Conservation (phyloP, 2,329 filamentous ascomycete genomes). For the Alternaria sp. region DNA sequence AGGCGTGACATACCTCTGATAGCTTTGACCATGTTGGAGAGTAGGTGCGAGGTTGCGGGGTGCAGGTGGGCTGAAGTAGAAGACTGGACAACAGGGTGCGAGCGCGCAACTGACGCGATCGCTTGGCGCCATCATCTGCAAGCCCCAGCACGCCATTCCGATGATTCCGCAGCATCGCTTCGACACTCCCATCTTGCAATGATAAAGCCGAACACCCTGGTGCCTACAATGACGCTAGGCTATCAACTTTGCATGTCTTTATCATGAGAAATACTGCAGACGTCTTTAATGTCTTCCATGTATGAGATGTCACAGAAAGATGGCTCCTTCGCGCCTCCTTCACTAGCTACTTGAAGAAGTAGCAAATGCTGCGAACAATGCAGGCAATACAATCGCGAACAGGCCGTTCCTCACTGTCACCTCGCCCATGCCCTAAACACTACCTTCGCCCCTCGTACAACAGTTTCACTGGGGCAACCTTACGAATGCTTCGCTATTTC, state of each 20-base stretch:
- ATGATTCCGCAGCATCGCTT: not conserved
- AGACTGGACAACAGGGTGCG: slow-evolving; percentile 35
- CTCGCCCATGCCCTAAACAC: not conserved
- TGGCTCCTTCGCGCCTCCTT: not conserved
- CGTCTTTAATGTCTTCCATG: not conserved
- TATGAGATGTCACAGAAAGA: not conserved
- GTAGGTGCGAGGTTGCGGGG: slow-evolving; percentile 7
- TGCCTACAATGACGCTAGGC: too few relatives aligned
- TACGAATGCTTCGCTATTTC: not conserved
- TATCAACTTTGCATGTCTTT: not conserved
- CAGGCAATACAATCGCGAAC: not conserved
- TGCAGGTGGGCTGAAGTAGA: slow-evolving; percentile 4
- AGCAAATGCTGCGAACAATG: not conserved
- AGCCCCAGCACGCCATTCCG: slow-evolving; percentile 7
- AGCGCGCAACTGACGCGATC: slow-evolving; percentile 13
- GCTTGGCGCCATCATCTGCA: slow-evolving; percentile 18
- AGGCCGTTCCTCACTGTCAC: not conserved
- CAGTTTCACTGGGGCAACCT: not conserved
- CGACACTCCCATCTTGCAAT: not conserved
- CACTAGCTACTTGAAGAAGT: not conserved
- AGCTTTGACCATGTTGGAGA: slow-evolving; percentile 61
- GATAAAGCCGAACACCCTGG: not conserved
- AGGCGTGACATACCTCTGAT: slow-evolving; percentile 56
- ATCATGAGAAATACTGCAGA: not conserved
- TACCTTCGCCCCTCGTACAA: not conserved